Percentiles rank a stretch among this genome's conserved stretches.
phyloP scores from a whole-genome alignment of 805 yeast genomes.

The Starmera quercuum region DNA sequence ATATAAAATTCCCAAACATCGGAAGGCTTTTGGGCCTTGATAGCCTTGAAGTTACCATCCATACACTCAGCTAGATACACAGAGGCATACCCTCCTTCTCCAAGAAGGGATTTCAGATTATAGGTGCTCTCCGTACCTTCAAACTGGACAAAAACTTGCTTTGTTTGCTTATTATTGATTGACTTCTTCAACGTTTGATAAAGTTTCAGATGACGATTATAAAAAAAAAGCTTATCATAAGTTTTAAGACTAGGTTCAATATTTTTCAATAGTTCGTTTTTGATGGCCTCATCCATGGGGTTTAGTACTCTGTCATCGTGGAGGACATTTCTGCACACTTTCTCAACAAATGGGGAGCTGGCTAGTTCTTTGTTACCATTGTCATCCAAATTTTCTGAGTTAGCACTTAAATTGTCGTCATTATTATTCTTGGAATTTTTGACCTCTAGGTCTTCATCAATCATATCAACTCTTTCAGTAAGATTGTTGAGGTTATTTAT shows the following conservation, averaged over 20 bases:
- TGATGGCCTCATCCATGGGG: slow-evolving; percentile 39
- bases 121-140: slow-evolving; percentile 34
- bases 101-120: slow-evolving; percentile 50
- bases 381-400: slow-evolving; percentile 6
- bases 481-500: slow-evolving; percentile 28
- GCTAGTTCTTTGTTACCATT: slow-evolving; percentile 1
- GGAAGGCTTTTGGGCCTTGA: slow-evolving; percentile 67
- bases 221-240: slow-evolving; percentile 24
- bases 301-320: slow-evolving; percentile 13
- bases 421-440: not conserved
- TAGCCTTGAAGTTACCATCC: slow-evolving; percentile 48
- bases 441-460: not conserved
- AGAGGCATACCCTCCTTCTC: slow-evolving; percentile 75
- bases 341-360: slow-evolving; percentile 23
- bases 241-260: slow-evolving; percentile 28
- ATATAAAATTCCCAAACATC: slow-evolving; percentile 80
- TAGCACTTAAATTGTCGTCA: slow-evolving; percentile 4
- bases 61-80: slow-evolving; percentile 66
- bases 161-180: slow-evolving; percentile 22
- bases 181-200: slow-evolving; percentile 25
- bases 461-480: slow-evolving; percentile 20
- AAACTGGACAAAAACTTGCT: slow-evolving; percentile 35
- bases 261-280: slow-evolving; percentile 29
- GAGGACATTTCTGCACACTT: too few relatives aligned
- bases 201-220: slow-evolving; percentile 26